These are phyloP conservation scores for Aspergillus costaricaensis DNA, from an alignment of 2,329 filamentous ascomycete genomes.

Conservation along the genomic window DNA sequence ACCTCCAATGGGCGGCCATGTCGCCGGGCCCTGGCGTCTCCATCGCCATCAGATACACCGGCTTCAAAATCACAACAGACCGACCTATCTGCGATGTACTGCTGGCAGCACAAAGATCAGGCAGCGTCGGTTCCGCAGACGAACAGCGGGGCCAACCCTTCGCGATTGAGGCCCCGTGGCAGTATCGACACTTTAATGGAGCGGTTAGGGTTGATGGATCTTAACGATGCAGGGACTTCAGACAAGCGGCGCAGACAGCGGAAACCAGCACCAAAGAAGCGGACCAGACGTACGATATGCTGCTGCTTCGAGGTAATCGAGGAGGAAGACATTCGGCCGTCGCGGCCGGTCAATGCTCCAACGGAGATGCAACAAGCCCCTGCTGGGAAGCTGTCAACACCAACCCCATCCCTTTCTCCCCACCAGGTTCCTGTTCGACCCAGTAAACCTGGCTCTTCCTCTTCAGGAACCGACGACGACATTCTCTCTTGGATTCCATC, in stretches of 20 bases:
- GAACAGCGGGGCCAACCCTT: slow-evolving; percentile 29
- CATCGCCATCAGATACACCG: slow-evolving; percentile 24
- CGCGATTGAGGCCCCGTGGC: slow-evolving; percentile 63
- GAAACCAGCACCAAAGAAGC: slow-evolving; percentile 23
- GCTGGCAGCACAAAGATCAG: slow-evolving; percentile 95
- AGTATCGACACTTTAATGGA: slow-evolving; percentile 88
- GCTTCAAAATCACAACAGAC: slow-evolving; percentile 27
- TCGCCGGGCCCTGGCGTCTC: slow-evolving; percentile 66
- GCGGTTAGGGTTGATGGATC: slow-evolving; percentile 71
- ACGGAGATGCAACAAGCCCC: background rate
- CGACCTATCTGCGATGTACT: slow-evolving; percentile 62
- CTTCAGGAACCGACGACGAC: slow-evolving; percentile 45
- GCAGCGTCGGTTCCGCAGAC: slow-evolving; percentile 45
- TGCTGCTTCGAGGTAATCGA: slow-evolving; percentile 39
- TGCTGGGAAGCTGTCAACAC: slow-evolving; percentile 5
- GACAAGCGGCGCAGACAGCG: slow-evolving; percentile 12
- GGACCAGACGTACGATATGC: slow-evolving; percentile 30
- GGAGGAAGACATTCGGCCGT: slow-evolving; percentile 28
- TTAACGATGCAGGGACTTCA: slow-evolving; percentile 46
- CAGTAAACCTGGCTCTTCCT: background rate
- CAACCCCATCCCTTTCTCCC: slow-evolving; percentile 4
- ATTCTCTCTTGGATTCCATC: slow-evolving; percentile 70
- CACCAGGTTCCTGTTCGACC: background rate
- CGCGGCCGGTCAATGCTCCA: slow-evolving; percentile 3
- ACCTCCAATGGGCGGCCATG: slow-evolving; percentile 82